phyloP scores from a whole-genome alignment of 2,329 filamentous ascomycete species.

The Alternaria sp. region DNA sequence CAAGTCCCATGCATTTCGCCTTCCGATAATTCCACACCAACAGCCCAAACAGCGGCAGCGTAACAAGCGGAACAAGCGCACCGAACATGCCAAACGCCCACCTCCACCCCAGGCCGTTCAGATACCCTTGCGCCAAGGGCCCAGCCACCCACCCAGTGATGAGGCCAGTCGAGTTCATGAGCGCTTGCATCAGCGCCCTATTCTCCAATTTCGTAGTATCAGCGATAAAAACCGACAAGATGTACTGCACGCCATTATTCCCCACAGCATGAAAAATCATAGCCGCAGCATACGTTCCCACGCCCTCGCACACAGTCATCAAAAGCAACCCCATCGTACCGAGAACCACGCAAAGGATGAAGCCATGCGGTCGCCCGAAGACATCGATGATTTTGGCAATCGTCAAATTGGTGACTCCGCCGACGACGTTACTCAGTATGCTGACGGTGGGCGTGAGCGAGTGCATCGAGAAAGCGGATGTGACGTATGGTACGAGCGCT shows the following conservation, averaged over 20 bases:
- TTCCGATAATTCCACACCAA: slow-evolving; percentile 64
- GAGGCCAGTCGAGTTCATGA: slow-evolving; percentile 23
- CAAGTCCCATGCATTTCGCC: slow-evolving; percentile 61
- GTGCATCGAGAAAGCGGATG: slow-evolving; percentile 41
- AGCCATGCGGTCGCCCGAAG: slow-evolving; percentile 48
- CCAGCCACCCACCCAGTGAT: slow-evolving; percentile 29
- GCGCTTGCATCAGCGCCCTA: slow-evolving; percentile 67
- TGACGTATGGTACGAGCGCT: slow-evolving; percentile 48
- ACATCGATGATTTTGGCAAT: slow-evolving; percentile 50
- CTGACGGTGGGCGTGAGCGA: slow-evolving; percentile 42
- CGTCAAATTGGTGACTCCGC: slow-evolving; percentile 44
- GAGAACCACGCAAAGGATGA: slow-evolving; percentile 28
- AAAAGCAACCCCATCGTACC: slow-evolving; percentile 59
- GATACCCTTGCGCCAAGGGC: slow-evolving; percentile 40
- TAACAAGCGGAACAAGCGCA: slow-evolving; percentile 66
- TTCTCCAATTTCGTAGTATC: slow-evolving; percentile 71
- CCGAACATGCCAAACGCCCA: slow-evolving; percentile 72
- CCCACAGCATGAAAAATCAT: slow-evolving; percentile 72
- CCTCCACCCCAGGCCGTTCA: slow-evolving; percentile 61
- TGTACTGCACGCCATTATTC: slow-evolving; percentile 58
- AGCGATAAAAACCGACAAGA: slow-evolving; percentile 65
- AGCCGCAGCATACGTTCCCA: slow-evolving; percentile 67
- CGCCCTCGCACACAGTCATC: slow-evolving; percentile 67
- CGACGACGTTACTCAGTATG: slow-evolving; percentile 43
- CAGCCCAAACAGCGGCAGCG: slow-evolving; percentile 64